A percentile compares a stretch with the other conserved stretches of the same genome.
phyloP scores from a whole-genome alignment of 768 basidiomycete genomes.

The Hygrophoropsis aurantiaca region DNA sequence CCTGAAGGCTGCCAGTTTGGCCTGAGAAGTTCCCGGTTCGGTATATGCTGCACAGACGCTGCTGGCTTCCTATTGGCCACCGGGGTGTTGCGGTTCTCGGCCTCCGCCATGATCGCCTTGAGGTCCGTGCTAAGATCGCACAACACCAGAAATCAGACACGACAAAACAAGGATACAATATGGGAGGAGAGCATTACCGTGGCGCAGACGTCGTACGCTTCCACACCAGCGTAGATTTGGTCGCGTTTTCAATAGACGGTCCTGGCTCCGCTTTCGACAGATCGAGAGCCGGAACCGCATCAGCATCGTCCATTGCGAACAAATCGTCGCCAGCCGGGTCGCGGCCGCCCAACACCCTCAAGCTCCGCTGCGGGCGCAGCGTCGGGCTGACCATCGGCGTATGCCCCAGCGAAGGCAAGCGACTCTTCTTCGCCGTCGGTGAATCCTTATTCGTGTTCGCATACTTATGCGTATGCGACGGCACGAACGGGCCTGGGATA shows the following conservation, averaged over 20 bases:
- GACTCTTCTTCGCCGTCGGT: slow-evolving; percentile 22
- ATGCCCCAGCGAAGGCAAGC: background rate
- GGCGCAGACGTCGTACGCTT: slow-evolving; percentile 45
- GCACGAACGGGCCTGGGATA: slow-evolving; percentile 57
- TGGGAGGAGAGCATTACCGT: slow-evolving; percentile 42
- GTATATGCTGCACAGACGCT: slow-evolving; percentile 1
- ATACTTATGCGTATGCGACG: slow-evolving; percentile 20
- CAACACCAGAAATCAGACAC: slow-evolving; percentile 13
- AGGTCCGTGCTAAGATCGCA: slow-evolving; percentile 68
- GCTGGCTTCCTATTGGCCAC: slow-evolving; percentile 12
- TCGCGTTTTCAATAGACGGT: slow-evolving; percentile 10
- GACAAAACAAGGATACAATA: no score
- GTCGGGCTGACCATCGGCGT: slow-evolving; percentile 19
- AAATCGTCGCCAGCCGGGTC: slow-evolving; percentile 57
- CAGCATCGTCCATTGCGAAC: slow-evolving; percentile 81
- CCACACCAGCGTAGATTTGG: slow-evolving; percentile 41
- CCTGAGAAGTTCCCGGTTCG: slow-evolving; percentile 6
- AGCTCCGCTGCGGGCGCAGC: slow-evolving; percentile 16
- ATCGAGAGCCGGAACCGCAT: slow-evolving; percentile 32
- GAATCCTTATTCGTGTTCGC: slow-evolving; percentile 20
- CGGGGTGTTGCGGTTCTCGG: slow-evolving; percentile 36
- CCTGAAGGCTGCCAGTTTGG: no score
- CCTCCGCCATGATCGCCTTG: slow-evolving; percentile 84
- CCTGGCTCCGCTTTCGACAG: slow-evolving; percentile 15
- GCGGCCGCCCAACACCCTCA: slow-evolving; percentile 6